phyloP scores from a whole-genome alignment of 257 asterid species.

The Perilla frutescens region DNA sequence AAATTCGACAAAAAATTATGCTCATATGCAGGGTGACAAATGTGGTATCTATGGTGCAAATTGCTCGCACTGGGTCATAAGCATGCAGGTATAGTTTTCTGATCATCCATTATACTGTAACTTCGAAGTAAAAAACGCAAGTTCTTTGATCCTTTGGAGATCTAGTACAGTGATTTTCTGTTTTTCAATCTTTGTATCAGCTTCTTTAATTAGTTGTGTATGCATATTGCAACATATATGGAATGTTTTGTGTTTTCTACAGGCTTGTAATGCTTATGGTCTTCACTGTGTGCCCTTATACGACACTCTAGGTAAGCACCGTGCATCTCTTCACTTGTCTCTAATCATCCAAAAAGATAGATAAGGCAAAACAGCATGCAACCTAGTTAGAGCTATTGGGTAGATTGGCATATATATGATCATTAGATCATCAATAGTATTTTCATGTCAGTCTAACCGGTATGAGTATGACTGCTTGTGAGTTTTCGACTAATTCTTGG shows the following conservation, averaged over 20 bases:
- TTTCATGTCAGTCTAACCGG: too few species aligned
- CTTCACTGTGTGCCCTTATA: conserved; percentile 78
- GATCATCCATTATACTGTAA: neutral
- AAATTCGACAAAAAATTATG: neutral
- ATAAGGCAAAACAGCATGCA: neutral
- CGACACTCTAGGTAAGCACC: conserved; percentile 72
- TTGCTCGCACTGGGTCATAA: conserved; percentile 76
- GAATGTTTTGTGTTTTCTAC: conserved; percentile 28
- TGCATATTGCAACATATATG: neutral
- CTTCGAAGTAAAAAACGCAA: neutral
- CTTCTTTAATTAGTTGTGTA: neutral
- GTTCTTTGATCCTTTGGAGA: neutral
- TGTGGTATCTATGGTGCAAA: conserved; percentile 90
- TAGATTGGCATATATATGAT: too few species aligned
- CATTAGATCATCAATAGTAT: too few species aligned
- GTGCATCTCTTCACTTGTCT: neutral
- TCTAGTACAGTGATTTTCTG: too few species aligned
- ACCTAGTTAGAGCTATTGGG: neutral
- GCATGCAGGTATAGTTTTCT: conserved; percentile 65
- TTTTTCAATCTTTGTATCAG: too few species aligned
- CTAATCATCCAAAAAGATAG: neutral
- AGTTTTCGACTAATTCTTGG: neutral
- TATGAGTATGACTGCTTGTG: too few species aligned
- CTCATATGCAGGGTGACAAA: conserved; percentile 57
- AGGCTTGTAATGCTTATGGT: conserved; percentile 91